These are phyloP conservation scores for Stylosanthes scabra DNA, from an alignment of 331 rosid genomes.

Conservation along the genomic window DNA sequence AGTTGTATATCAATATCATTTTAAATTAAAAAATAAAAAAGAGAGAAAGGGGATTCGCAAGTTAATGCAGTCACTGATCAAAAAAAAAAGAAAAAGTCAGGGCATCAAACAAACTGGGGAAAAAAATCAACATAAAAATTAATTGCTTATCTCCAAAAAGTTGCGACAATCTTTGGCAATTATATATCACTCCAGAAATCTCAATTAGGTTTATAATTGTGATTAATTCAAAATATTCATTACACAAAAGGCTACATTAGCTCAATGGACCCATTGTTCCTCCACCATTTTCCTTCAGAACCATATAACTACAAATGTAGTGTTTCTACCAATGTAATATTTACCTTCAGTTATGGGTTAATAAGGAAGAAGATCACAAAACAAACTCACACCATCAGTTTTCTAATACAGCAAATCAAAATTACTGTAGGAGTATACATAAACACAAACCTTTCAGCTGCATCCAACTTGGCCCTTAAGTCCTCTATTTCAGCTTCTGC, in stretches of 20 bases:
- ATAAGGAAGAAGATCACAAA: constrained; percentile 9
- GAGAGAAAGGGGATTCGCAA: no score
- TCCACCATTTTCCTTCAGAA: not conserved
- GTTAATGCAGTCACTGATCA: not conserved
- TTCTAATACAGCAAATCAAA: constrained; percentile 35
- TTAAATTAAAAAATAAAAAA: no score
- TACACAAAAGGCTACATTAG: not conserved
- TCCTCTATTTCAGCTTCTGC: constrained; percentile 88
- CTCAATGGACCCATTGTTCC: constrained; percentile 1
- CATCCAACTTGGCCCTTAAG: constrained; percentile 71
- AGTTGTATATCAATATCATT: not conserved
- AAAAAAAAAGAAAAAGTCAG: no score
- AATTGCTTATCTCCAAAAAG: not conserved
- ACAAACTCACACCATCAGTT: constrained; percentile 19
- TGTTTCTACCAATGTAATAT: not conserved
- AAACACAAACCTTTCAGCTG: constrained; percentile 75
- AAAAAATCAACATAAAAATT: not conserved
- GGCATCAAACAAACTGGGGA: not conserved
- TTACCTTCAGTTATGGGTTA: constrained; percentile 13
- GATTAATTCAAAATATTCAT: not conserved
- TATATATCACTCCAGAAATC: not conserved
- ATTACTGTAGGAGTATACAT: constrained; percentile 16
- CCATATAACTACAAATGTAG: not conserved
- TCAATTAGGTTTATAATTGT: no score
- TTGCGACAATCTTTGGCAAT: not conserved